Evolutionary conservation across 2,329 filamentous ascomycete genomes (phyloP).

Genomic region (Tolypocladium tropicale): DNA sequence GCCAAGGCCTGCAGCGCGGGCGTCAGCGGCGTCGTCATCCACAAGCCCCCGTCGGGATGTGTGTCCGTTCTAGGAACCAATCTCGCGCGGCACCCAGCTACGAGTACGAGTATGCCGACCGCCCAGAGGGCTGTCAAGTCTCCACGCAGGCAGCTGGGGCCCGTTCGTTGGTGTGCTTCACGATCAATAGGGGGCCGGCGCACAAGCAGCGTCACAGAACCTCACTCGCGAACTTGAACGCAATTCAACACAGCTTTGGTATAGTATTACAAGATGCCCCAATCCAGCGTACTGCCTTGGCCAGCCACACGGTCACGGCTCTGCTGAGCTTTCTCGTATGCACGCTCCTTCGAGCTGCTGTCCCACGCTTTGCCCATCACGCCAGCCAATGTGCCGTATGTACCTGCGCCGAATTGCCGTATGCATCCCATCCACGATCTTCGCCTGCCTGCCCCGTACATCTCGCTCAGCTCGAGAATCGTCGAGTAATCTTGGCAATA

Average conservation of each 20-base stretch:
- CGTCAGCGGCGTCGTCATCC: background rate
- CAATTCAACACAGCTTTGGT: background rate
- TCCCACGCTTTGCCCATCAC: background rate
- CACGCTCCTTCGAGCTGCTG: background rate
- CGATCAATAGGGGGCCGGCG: background rate
- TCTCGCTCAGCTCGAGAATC: constrained; percentile 56
- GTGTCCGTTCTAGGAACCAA: background rate
- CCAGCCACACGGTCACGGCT: background rate
- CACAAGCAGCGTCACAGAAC: background rate
- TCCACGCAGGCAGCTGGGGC: background rate
- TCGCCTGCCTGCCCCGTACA: background rate
- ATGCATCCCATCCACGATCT: background rate
- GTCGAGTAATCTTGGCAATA: constrained; percentile 89
- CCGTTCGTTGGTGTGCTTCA: background rate
- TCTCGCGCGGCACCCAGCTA: background rate
- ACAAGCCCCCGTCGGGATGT: background rate
- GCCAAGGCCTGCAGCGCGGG: background rate
- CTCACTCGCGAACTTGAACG: background rate
- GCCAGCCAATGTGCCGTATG: background rate
- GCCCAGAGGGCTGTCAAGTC: too few species aligned
- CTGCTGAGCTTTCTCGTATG: background rate
- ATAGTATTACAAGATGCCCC: constrained; percentile 2
- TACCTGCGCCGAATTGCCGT: background rate
- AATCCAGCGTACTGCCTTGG: background rate
- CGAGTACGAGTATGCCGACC: too few species aligned